Conservation (phyloP, 495 filamentous ascomycete genomes). For the Rhizodiscina lignyota region DNA sequence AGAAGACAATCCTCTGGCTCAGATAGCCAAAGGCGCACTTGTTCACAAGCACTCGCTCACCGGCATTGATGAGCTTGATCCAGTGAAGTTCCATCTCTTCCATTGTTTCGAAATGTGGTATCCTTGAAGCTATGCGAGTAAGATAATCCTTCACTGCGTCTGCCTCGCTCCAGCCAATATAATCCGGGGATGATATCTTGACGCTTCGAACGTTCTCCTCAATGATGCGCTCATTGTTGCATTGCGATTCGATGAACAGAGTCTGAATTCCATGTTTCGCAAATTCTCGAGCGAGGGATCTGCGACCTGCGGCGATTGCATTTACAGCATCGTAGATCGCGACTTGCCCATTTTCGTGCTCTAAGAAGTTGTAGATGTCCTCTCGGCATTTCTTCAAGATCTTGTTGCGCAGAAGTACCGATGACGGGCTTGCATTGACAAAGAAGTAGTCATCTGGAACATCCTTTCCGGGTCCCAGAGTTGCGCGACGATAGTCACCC, state of each 20-base stretch:
- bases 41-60: slow-evolving; percentile 81
- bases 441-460: slow-evolving; percentile 97
- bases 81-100: slow-evolving; percentile 84
- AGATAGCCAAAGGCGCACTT: slow-evolving; percentile 92
- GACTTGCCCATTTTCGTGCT: slow-evolving; percentile 94
- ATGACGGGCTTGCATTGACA: slow-evolving; percentile 76
- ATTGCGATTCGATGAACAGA: slow-evolving; percentile 89
- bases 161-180: slow-evolving; percentile 74
- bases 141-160: slow-evolving; percentile 88
- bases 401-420: slow-evolving; percentile 81
- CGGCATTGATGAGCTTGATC: slow-evolving; percentile 99
- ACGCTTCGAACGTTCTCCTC: slow-evolving; percentile 94
- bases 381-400: slow-evolving; percentile 95
- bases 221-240: slow-evolving; percentile 82
- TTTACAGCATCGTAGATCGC: slow-evolving; percentile 99
- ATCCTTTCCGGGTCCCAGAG: slow-evolving; percentile 67
- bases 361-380: slow-evolving; percentile 90
- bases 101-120: slow-evolving; percentile 95
- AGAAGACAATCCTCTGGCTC: slow-evolving; percentile 92
- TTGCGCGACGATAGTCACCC: slow-evolving; percentile 88
- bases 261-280: slow-evolving; percentile 90
- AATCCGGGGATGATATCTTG: slow-evolving; percentile 98
- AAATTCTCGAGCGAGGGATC: slow-evolving; percentile 86
- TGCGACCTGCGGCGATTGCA: slow-evolving; percentile 65
- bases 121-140: slow-evolving; percentile 71